Conservation (phyloP, 129 eudicot genomes). For the Erigeron canadensis region DNA sequence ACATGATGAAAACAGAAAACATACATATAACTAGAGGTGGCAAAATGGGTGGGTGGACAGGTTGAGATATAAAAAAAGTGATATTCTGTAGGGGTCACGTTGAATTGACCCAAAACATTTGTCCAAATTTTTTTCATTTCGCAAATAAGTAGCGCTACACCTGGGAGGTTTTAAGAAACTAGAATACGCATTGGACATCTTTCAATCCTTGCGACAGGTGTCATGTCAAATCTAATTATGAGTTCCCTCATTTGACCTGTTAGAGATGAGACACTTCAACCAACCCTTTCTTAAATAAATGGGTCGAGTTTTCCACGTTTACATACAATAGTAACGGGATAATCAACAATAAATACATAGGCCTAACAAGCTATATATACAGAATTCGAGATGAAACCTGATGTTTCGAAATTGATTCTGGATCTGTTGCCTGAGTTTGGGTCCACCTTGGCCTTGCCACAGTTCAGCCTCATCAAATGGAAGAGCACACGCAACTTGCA, state of each 20-base stretch:
- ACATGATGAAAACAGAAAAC: neutral
- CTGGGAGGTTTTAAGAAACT: too few species aligned
- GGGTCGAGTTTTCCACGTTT: too few species aligned
- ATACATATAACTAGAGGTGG: neutral
- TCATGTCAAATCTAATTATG: too few species aligned
- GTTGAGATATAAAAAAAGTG: neutral
- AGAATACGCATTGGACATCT: too few species aligned
- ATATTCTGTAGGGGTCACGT: neutral
- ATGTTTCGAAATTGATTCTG: slow-evolving; percentile 85
- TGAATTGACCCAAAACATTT: too few species aligned
- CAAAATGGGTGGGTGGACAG: neutral
- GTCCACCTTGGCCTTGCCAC: slow-evolving; percentile 97
- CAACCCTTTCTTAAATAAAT: too few species aligned
- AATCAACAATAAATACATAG: neutral
- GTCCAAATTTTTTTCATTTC: too few species aligned
- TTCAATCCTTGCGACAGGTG: too few species aligned
- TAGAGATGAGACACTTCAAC: too few species aligned
- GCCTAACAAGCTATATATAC: slow-evolving; percentile 15
- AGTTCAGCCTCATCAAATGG: slow-evolving; percentile 91
- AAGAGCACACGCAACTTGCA: slow-evolving; percentile 90
- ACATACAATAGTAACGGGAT: neutral
- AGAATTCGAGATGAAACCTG: slow-evolving; percentile 43
- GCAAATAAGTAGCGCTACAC: too few species aligned
- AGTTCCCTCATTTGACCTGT: too few species aligned
- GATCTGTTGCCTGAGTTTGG: slow-evolving; percentile 78